Base-by-base conservation (phyloP, 495 filamentous ascomycete genomes). In the Penicillium flavigenum region DNA sequence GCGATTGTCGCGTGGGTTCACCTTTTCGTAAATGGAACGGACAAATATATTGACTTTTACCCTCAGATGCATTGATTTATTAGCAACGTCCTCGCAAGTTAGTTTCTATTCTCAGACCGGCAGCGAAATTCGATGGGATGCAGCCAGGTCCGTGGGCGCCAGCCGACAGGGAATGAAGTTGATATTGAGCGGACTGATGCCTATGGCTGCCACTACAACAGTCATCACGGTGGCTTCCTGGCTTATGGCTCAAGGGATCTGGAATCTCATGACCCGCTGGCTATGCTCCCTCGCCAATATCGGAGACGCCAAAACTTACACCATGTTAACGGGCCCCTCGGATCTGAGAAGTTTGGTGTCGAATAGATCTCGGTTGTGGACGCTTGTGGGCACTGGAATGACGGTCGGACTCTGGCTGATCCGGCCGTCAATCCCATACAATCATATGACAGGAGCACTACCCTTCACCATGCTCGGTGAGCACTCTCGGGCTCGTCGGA, bases 361-460 rank as follows among this genome's bases (percentile, higher is more conserved):
- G 17, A 56, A 54, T 31, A 47, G 32, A 36, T 20, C 41, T 5
- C 53, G 57, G 19, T 34, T 57, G 12, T 63, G 56, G 50, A 63
- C 60, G 1, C 19, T 60, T 11, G 47, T 44, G 20, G 32, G 44
- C 2, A 39, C 38, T 3, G 44, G 19, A 17, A 4, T 56, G 5
- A 63, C 57, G 17, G 29, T 56, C 9, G 54, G 27, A 11, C 46
- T 61, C 2, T 67, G 58, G 51, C 4, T 65, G 14, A 48, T 56
- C 10, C 63, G 71, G 19, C 71, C 71, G 9, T 20, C 64, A 12
- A 49, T 72, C 6, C 69, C 71, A 0, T 73, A 67, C n/a, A 65
- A 73, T 39, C 71, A 73, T 46, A 62, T 73, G 11, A 68, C 71
- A 0, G 61, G 64, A 5, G 67, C 71, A 1, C 57, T 73, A 6